Evolutionary conservation across 345 rosid genomes (phyloP), one percentile per base, ranked within the genome.

Genomic region (Camelina sativa): DNA sequence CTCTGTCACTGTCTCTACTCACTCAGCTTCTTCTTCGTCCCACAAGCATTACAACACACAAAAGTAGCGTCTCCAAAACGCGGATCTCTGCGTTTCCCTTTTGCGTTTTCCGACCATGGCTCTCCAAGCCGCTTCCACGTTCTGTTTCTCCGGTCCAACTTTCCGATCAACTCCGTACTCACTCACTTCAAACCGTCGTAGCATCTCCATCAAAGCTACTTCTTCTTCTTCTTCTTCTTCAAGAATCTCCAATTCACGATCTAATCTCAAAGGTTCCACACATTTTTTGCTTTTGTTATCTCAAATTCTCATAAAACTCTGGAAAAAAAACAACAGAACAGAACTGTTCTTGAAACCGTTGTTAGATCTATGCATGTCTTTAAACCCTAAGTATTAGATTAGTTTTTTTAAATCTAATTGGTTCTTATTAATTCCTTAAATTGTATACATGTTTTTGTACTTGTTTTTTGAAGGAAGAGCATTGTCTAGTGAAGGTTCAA

Each of bases 401-500:
- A 5, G 44, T 2, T 11, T 0, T 11, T 0, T 3, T 1, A 11
- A 37, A 37, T 37, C 3, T 37, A 37, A 0, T 37, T 37, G 11
- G 40, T 37, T 9, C 40, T 8, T 8, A 37, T 37, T 8, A 8
- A 2, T 37, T 34, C 37, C 10, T 37, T 37, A 37, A 23, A 41
- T 15, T 64, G 19, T 47, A 9, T 16, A 32, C 4, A 10, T 4
- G n/a, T 55, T 53, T 53, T 6, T 46, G 51, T 46, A n/a, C 2
- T 5, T 64, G 40, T 2, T 50, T 20, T 43, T 43, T 20, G 6
- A 65, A 88, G 97, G 85, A 50, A 90, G 86, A 82, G 96, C 86
- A 23, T 43, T 85, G 46, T 11, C 85, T 6, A 76, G 79, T 71
- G 83, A 81, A 82, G 87, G 81, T 28, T 77, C 73, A 38, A 13